Percentiles rank a stretch among this genome's conserved stretches.
These are phyloP conservation scores for Aspergillus fischeri DNA, from an alignment of 2,329 filamentous ascomycete species.

Conservation along the genomic window DNA sequence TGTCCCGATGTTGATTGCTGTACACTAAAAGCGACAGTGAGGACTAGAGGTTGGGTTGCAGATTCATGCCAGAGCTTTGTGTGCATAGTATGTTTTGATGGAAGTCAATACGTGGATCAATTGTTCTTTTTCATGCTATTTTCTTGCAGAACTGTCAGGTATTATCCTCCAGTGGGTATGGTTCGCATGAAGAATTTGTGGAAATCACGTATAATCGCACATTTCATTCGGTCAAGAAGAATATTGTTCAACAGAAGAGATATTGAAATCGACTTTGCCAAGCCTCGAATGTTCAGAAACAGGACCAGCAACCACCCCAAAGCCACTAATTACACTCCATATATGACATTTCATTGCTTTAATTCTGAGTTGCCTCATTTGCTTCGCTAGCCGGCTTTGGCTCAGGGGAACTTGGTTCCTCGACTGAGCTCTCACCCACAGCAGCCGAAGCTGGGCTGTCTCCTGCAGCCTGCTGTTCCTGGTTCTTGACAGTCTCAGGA, in stretches of 20 bases:
- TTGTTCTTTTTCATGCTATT: conserved; percentile 11
- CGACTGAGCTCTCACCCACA: conserved; percentile 36
- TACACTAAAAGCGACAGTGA: conserved; percentile 30
- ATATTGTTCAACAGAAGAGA: conserved; percentile 12
- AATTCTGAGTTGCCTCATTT: conserved; percentile 42
- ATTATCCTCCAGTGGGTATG: conserved; percentile 3
- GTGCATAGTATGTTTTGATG: conserved; percentile 32
- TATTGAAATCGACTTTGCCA: conserved; percentile 12
- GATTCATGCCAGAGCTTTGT: conserved; percentile 27
- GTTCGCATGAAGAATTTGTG: background rate
- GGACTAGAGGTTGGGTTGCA: conserved; percentile 20
- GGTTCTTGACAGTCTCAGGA: conserved; percentile 50
- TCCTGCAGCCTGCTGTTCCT: conserved; percentile 30
- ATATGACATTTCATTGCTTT: conserved; percentile 6
- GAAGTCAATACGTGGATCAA: conserved; percentile 27
- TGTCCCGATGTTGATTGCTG: conserved; percentile 21
- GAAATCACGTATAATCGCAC: conserved; percentile 15
- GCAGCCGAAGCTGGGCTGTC: conserved; percentile 39
- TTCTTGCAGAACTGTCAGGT: background rate
- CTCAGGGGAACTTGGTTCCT: conserved; percentile 33
- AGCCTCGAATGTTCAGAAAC: conserved; percentile 1
- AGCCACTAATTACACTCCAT: conserved; percentile 16
- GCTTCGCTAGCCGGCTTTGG: conserved; percentile 46
- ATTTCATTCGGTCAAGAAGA: conserved; percentile 13
- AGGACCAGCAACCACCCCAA: conserved; percentile 1